Conservation (phyloP, 1,284 basidiomycete species). For the Fereydounia khargensis region DNA sequence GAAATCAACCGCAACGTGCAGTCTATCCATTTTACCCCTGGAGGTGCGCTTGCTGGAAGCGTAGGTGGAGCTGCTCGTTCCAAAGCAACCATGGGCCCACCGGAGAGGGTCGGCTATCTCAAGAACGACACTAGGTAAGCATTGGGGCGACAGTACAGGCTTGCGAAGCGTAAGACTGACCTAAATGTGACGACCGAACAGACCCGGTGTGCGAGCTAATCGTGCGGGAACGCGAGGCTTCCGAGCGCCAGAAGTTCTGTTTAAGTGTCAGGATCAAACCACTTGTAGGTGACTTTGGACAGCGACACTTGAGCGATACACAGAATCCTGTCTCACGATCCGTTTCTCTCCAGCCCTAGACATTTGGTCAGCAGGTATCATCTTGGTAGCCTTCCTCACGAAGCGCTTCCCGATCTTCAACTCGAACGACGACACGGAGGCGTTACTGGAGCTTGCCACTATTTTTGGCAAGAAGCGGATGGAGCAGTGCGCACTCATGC, state of each 20-base stretch:
- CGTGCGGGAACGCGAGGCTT: constrained; percentile 95
- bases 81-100: constrained; percentile 39
- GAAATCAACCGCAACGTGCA: constrained; percentile 43
- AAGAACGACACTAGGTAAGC: constrained; percentile 37
- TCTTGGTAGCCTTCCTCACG: constrained; percentile 86
- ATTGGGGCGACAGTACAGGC: no score
- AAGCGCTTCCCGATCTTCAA: constrained; percentile 93
- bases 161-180: no score
- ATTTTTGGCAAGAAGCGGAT: constrained; percentile 81
- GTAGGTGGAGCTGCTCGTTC: constrained; percentile 16
- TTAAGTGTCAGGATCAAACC: constrained; percentile 92
- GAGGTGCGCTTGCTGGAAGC: constrained; percentile 60
- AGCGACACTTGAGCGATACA: no score
- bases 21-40: constrained; percentile 42
- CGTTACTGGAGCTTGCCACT: constrained; percentile 86
- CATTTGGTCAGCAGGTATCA: constrained; percentile 91
- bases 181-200: no score
- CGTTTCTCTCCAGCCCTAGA: constrained; percentile 72
- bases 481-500: constrained; percentile 81
- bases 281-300: constrained; percentile 73
- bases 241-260: constrained; percentile 89
- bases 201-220: constrained; percentile 85
- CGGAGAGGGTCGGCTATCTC: constrained; percentile 49
- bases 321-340: constrained; percentile 1
- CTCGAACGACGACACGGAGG: constrained; percentile 90